These are phyloP conservation scores for Cordyceps farinosa DNA, from an alignment of 2,329 filamentous ascomycete species.

Conservation along the genomic window DNA sequence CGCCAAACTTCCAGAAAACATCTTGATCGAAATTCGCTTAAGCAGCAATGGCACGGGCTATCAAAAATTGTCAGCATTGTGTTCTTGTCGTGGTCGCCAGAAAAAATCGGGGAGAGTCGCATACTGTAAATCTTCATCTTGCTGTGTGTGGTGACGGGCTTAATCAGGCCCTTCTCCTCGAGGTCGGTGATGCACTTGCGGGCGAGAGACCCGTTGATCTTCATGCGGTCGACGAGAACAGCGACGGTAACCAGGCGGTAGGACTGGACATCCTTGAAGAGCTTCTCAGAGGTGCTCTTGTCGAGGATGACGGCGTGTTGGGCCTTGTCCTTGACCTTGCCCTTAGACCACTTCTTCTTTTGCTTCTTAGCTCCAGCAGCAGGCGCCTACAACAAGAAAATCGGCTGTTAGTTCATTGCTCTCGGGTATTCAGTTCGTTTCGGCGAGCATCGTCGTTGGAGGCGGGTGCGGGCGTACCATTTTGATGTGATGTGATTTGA, in stretches of 20 bases:
- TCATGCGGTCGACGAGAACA: constrained; percentile 97
- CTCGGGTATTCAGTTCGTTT: constrained; percentile 20
- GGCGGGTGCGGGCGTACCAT: constrained; percentile 35
- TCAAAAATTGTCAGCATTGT: constrained; percentile 28
- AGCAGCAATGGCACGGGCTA: constrained; percentile 58
- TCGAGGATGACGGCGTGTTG: constrained; percentile 99
- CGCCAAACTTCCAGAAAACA: constrained; percentile 36
- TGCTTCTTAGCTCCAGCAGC: constrained; percentile 40
- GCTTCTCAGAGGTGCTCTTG: constrained; percentile 95
- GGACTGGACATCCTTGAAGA: constrained; percentile 99
- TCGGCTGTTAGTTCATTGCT: constrained; percentile 10
- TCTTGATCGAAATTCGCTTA: constrained; percentile 33
- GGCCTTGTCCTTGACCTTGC: constrained; percentile 99
- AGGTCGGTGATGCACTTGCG: constrained; percentile 85
- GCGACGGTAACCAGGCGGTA: constrained; percentile 99
- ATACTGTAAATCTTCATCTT: constrained; percentile 97
- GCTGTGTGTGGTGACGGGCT: constrained; percentile 94
- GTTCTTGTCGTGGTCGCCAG: not conserved
- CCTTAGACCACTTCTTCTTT: constrained; percentile 52
- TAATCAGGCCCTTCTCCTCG: constrained; percentile 98
- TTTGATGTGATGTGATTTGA: constrained; percentile 41
- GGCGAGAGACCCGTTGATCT: constrained; percentile 99
- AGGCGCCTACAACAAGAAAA: constrained; percentile 34
- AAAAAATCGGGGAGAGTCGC: constrained; percentile 27
- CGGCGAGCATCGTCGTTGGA: constrained; percentile 5